Base-by-base conservation (phyloP, 179 eudicot species). In the Drosera spatulata region DNA sequence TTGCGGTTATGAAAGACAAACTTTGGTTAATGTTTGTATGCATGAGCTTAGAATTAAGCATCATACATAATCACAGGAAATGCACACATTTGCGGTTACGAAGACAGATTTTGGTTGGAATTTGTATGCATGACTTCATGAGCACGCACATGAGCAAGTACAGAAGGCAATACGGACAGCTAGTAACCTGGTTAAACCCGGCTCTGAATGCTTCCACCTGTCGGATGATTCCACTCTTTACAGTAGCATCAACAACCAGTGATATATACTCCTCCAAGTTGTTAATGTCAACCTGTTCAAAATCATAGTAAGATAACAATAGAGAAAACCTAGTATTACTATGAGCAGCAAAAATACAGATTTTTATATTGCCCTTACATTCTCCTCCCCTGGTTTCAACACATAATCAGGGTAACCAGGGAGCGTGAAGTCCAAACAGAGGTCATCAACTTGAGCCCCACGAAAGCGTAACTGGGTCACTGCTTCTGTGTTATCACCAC, bases 121-220 rank as follows among this genome's bases (percentile, higher is more conserved):
- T 43, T 43, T 43, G 45, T 43, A 4, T 43, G 45, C 45, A 43
- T 43, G 45, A 4, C 33, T 22, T 22, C 33, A 22, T 22, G 33
- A 43, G 6, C 45, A 43, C 1, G 45, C 2, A 7, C 6, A 3
- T 42, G 45, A 43, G 6, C 45, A 43, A 43, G 45, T 43, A 7
- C 2, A 43, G 8, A 43, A 43, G 45, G 45, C 45, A 43, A 43
- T 6, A 11, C 6, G 51, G 38, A 47, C 39, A 53, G 56, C 53
- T 50, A 10, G 66, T 57, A 59, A 87, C 97, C 94, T 95, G 93
- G 66, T 84, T 91, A 65, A 95, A 95, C 40, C 99, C 97, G 43
- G 93, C 82, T 76, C 87, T 84, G 69, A 91, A 85, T 61, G 99
- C 95, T 76, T 95, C 99, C 71, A 95, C 63, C 73, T 91, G 97